phyloP scores from a whole-genome alignment of 495 filamentous ascomycete species.

The Lasiosphaeriaceae sp. region DNA sequence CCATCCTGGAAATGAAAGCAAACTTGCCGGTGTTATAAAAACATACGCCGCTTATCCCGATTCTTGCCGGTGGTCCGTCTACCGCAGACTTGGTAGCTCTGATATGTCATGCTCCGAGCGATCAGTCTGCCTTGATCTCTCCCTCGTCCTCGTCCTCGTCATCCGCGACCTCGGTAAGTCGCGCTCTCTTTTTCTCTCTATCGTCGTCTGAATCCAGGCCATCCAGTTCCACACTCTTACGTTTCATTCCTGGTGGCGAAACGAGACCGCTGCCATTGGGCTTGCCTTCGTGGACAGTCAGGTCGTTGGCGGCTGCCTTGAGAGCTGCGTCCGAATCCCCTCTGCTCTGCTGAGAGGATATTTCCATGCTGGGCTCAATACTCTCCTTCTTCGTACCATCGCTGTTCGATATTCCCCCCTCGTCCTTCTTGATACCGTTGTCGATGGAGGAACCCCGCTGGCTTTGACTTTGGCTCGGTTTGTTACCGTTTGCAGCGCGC shows the following conservation, averaged over 20 bases:
- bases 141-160: background rate
- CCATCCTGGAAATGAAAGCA: background rate
- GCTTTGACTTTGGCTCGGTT: background rate
- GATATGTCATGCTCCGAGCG: background rate
- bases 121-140: background rate
- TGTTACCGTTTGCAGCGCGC: background rate
- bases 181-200: constrained; percentile 2
- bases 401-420: constrained; percentile 2
- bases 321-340: constrained; percentile 44
- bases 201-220: constrained; percentile 10
- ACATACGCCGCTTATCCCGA: background rate
- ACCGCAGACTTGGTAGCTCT: background rate
- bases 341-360: constrained; percentile 24
- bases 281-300: constrained; percentile 31
- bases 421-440: constrained; percentile 5
- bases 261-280: constrained; percentile 25
- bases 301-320: constrained; percentile 45
- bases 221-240: constrained; percentile 27
- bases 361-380: background rate
- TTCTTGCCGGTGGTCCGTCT: too few relatives aligned
- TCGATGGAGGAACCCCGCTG: background rate
- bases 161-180: background rate
- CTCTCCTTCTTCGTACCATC: constrained; percentile 4
- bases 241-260: constrained; percentile 27
- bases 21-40: background rate